Conservation (phyloP, 2,329 filamentous ascomycete genomes). For the Cercospora brassicicola region DNA sequence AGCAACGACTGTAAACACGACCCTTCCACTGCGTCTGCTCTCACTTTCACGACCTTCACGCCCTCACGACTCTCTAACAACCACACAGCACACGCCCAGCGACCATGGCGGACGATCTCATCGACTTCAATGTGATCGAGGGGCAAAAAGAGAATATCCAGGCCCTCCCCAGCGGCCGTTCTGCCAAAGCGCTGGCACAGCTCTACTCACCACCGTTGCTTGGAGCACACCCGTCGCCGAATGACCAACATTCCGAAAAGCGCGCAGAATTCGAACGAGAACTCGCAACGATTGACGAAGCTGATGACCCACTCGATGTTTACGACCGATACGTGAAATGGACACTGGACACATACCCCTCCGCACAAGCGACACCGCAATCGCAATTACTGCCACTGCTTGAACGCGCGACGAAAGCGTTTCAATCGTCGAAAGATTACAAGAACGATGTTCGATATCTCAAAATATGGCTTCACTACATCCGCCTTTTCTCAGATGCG, state of each 20-base stretch:
- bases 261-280: constrained; percentile 85
- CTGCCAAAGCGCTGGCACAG: constrained; percentile 82
- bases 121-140: constrained; percentile 87
- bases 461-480: constrained; percentile 91
- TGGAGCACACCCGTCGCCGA: constrained; percentile 49
- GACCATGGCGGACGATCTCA: constrained; percentile 47
- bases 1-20: constrained; percentile 4
- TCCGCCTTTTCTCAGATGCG: constrained; percentile 87
- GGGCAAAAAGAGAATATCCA: constrained; percentile 98
- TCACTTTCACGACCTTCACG: not conserved
- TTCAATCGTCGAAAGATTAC: constrained; percentile 82
- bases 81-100: constrained; percentile 7
- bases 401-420: constrained; percentile 88
- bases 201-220: constrained; percentile 63
- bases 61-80: constrained; percentile 10
- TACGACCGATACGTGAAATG: constrained; percentile 97
- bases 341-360: constrained; percentile 93
- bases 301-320: constrained; percentile 90
- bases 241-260: constrained; percentile 74
- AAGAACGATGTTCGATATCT: constrained; percentile 94
- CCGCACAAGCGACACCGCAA: constrained; percentile 84
- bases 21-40: not conserved
- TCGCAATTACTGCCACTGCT: constrained; percentile 87
- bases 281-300: constrained; percentile 73
- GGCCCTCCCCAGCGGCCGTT: constrained; percentile 81